Evolutionary conservation across 2,329 filamentous ascomycete genomes (phyloP), one percentile per base, ranked within the genome.

Genomic region (Arthrobotrys conoides): DNA sequence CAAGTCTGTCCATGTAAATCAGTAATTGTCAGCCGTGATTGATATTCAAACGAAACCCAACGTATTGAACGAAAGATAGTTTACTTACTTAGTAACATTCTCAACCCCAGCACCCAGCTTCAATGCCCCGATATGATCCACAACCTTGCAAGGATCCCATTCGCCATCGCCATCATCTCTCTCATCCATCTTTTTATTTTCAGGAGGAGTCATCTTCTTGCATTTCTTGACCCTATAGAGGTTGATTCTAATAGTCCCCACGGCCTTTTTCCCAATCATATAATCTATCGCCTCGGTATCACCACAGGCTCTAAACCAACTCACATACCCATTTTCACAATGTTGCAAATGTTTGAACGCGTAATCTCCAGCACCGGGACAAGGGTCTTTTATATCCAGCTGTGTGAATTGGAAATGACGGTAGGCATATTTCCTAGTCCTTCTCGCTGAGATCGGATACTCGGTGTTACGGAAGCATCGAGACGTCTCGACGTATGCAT

Each of bases 231-330:
- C 44, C 12, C 53, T 48, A 22, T 72, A 78, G n/a, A 78, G 30
- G 49, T 78, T 78, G 22, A 78, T 41, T 2, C 75, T 53, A 18
- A 78, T 72, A 22, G 20, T 68, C 33, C 75, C 67, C 38, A 78
- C 69, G 5, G 63, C 49, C 10, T 38, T 27, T 38, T 67, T 53
- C 2, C 75, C 61, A 6, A 78, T 24, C 75, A 71, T 76, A 61
- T 71, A 67, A n/a, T 66, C 48, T 3, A 67, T 71, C 9, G 57
- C 33, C 10, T 14, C 12, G n/a, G 66, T 61, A 12, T n/a, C 3
- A 3, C 49, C 53, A 12, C 2, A 9, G 10, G 8, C 3, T 8
- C 20, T 9, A 20, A 36, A 38, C 27, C n/a, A n/a, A 5, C n/a
- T 12, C 20, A 76, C 48, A 16, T 51, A 61, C 8, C 72, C 72